Base-by-base conservation (phyloP, 345 rosid genomes). In the Rubroshorea leprosula region DNA sequence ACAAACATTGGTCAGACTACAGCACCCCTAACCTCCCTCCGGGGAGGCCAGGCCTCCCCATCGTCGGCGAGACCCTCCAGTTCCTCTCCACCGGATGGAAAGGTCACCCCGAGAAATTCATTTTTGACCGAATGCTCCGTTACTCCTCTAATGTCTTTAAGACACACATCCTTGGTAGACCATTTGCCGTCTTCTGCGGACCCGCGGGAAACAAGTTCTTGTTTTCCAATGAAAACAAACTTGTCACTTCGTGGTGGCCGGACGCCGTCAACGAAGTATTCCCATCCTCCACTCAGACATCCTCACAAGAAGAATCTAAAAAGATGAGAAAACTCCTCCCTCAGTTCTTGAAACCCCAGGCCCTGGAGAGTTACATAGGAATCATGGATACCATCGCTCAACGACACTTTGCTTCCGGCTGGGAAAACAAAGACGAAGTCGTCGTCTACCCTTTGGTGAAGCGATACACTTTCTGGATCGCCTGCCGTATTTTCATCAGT, bases 191-290 rank as follows among this genome's bases (percentile, higher is more conserved):
- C 20, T 25, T 75, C 5, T 57, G 75, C 0, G 83, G 83, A 15
- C 57, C 77, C 1, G 68, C 61, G 0, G 70, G 75, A 0, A 66
- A 74, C 72, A 78, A 61, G 67, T 69, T 78, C 61, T 50, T 78
- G 53, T 74, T 67, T 62, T 72, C 80, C 12, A 75, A 78, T 1
- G 83, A 78, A 54, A 69, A 67, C 45, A 78, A 69, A 44, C 60
- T 67, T 0, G 78, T 78, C 23, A 57, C 45, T 4, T 39, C 73
- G 1, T 72, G 83, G 80, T 78, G 75, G 79, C 80, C 78, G 0
- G 73, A 69, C 19, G 64, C 80, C 0, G 77, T 78, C 0, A 21
- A 78, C 47, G 75, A 78, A 45, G 61, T 75, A 38, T 72, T 78
- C 48, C 77, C 79, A 23, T 63, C 69, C 22, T 69, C 80, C 0